Percentiles rank a stretch among this genome's conserved stretches.
These are phyloP conservation scores for Favolaschia claudopus DNA, from an alignment of 768 basidiomycete genomes.

Conservation along the genomic window DNA sequence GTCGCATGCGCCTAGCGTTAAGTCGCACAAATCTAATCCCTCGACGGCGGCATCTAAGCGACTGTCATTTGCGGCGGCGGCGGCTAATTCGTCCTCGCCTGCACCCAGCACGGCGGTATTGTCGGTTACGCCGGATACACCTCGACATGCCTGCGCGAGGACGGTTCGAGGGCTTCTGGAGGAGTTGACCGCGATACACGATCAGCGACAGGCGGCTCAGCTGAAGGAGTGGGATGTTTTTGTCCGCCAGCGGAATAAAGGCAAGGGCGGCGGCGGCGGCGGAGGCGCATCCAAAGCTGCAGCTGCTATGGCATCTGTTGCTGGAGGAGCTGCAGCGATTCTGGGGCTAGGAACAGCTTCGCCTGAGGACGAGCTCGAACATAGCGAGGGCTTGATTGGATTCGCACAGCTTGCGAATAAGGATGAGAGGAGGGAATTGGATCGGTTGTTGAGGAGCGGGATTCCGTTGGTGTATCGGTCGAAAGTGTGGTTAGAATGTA, in stretches of 20 bases:
- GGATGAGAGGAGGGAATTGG: constrained; percentile 82
- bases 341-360: constrained; percentile 70
- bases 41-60: constrained; percentile 60
- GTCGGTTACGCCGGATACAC: constrained; percentile 65
- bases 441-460: constrained; percentile 80
- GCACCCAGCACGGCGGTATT: constrained; percentile 47
- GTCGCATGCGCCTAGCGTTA: constrained; percentile 33
- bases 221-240: constrained; percentile 91
- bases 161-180: constrained; percentile 78
- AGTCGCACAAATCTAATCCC: constrained; percentile 60
- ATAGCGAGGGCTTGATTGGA: constrained; percentile 88
- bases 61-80: constrained; percentile 37
- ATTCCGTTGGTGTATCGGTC: constrained; percentile 89
- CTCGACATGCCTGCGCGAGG: constrained; percentile 77
- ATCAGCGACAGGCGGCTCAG: constrained; percentile 72
- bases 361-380: constrained; percentile 78
- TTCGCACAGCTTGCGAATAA: constrained; percentile 87
- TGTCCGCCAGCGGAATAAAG: constrained; percentile 71
- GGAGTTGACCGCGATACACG: constrained; percentile 83
- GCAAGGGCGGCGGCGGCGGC: constrained; percentile 45
- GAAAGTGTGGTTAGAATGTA: constrained; percentile 93
- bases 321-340: constrained; percentile 65
- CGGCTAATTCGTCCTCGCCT: too few species aligned
- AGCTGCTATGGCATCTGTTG: constrained; percentile 33
- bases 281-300: constrained; percentile 36